Evolutionary conservation across 2,329 filamentous ascomycete genomes (phyloP).

Genomic region (Colletotrichum sp.): DNA sequence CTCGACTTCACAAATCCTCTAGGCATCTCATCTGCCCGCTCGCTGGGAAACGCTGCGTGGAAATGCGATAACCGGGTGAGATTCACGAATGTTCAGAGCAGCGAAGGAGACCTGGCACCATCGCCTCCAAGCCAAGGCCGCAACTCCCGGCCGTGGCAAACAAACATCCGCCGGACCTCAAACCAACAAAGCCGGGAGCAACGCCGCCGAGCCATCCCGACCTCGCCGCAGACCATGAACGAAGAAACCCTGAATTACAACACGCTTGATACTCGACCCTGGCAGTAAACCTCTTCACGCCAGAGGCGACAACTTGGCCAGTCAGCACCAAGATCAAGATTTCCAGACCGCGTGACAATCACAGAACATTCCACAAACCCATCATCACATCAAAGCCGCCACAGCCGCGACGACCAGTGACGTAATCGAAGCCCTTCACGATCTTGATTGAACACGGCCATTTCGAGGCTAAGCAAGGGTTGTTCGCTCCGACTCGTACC

Average conservation of each 20-base stretch:
- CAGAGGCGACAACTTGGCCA: not conserved
- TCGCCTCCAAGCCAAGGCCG: not conserved
- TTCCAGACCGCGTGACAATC: not conserved
- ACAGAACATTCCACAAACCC: not conserved
- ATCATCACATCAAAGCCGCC: not conserved
- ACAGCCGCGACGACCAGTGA: not conserved
- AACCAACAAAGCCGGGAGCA: not conserved
- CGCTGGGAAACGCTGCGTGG: not conserved
- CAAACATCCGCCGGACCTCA: not conserved
- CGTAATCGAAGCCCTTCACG: not conserved
- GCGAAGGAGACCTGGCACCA: not conserved
- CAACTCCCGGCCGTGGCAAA: not conserved
- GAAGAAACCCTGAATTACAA: not conserved
- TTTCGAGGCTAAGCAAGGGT: not conserved
- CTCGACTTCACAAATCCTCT: not conserved
- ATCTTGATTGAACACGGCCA: not conserved
- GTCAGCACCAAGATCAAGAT: not conserved
- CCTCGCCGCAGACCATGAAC: not conserved
- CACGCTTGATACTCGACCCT: not conserved
- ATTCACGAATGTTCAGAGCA: not conserved
- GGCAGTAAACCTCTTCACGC: not conserved
- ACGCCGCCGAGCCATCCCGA: not conserved
- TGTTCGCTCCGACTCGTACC: not conserved
- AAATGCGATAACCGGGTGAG: not conserved
- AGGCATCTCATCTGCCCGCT: not conserved